Percentiles rank a stretch among this genome's conserved stretches.
These are phyloP conservation scores for Nadsonia starkeyi-henricii DNA, from an alignment of 1,139 yeast genomes.

Conservation along the genomic window DNA sequence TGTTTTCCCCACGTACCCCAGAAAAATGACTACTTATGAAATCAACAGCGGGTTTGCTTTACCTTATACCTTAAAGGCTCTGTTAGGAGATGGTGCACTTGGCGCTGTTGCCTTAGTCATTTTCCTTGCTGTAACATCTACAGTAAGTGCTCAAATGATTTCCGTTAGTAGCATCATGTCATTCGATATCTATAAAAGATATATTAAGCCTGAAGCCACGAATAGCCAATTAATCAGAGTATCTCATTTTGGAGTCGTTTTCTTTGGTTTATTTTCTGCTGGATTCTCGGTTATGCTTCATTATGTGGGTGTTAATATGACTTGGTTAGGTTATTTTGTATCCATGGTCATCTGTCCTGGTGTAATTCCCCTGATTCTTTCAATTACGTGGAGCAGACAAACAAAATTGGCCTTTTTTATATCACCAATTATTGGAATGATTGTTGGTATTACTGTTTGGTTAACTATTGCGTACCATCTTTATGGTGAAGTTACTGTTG, in stretches of 20 bases:
- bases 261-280: slow-evolving; percentile 59
- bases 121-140: slow-evolving; percentile 62
- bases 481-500: slow-evolving; percentile 35
- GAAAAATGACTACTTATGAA: slow-evolving; percentile 42
- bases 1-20: slow-evolving; percentile 65
- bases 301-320: slow-evolving; percentile 70
- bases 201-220: slow-evolving; percentile 61
- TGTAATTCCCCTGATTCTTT: slow-evolving; percentile 61
- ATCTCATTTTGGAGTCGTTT: slow-evolving; percentile 52
- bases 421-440: slow-evolving; percentile 36
- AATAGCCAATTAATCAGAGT: slow-evolving; percentile 56
- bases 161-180: slow-evolving; percentile 78
- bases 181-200: slow-evolving; percentile 70
- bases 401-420: slow-evolving; percentile 33
- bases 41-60: slow-evolving; percentile 66
- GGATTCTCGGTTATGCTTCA: slow-evolving; percentile 70
- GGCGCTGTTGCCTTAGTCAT: slow-evolving; percentile 62
- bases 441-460: slow-evolving; percentile 36
- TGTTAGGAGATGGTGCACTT: slow-evolving; percentile 87
- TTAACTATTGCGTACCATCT: slow-evolving; percentile 29
- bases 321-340: slow-evolving; percentile 55
- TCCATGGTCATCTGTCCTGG: slow-evolving; percentile 85
- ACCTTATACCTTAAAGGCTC: slow-evolving; percentile 72
- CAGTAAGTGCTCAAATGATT: slow-evolving; percentile 61
- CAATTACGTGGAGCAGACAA: slow-evolving; percentile 56